A percentile compares a stretch with the other conserved stretches of the same genome.
Evolutionary conservation across 2,329 filamentous ascomycete species (phyloP).

Genomic region (Juglanconis juglandina): DNA sequence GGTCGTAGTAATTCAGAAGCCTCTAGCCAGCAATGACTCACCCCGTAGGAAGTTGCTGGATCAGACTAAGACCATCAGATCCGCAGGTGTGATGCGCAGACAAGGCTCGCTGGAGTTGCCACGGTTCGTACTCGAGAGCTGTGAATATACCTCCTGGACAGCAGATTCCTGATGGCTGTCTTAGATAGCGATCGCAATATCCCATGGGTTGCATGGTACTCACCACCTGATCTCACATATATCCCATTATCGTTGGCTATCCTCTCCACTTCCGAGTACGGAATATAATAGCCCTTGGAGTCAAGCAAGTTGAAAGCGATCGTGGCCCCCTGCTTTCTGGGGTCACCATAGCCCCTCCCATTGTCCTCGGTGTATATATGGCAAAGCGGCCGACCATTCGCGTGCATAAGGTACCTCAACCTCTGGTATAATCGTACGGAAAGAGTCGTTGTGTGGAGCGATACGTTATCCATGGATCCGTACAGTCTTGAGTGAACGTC

Average conservation of each 20-base stretch:
- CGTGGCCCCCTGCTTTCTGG: slow-evolving; percentile 55
- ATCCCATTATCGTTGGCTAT: slow-evolving; percentile 53
- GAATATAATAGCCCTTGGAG: slow-evolving; percentile 50
- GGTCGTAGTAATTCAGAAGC: neutral
- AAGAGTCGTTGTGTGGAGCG: slow-evolving; percentile 54
- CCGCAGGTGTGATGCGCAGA: slow-evolving; percentile 57
- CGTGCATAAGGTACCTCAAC: slow-evolving; percentile 47
- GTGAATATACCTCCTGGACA: slow-evolving; percentile 45
- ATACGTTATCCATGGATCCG: slow-evolving; percentile 56
- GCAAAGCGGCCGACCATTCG: slow-evolving; percentile 49
- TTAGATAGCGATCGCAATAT: neutral
- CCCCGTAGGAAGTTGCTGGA: slow-evolving; percentile 54
- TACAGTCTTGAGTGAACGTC: slow-evolving; percentile 61
- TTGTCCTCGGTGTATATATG: slow-evolving; percentile 52
- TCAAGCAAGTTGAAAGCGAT: slow-evolving; percentile 60
- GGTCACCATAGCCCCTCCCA: slow-evolving; percentile 44
- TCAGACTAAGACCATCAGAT: slow-evolving; percentile 48
- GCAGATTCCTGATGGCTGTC: slow-evolving; percentile 37
- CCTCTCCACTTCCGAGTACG: slow-evolving; percentile 57
- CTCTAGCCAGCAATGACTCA: slow-evolving; percentile 24
- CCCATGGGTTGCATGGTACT: slow-evolving; percentile 8
- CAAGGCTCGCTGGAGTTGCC: slow-evolving; percentile 52
- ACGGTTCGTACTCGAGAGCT: slow-evolving; percentile 48
- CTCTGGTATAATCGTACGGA: slow-evolving; percentile 45
- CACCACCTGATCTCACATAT: slow-evolving; percentile 58